Conservation (phyloP, 75 land plant genomes). For the Sequoiadendron giganteum region DNA sequence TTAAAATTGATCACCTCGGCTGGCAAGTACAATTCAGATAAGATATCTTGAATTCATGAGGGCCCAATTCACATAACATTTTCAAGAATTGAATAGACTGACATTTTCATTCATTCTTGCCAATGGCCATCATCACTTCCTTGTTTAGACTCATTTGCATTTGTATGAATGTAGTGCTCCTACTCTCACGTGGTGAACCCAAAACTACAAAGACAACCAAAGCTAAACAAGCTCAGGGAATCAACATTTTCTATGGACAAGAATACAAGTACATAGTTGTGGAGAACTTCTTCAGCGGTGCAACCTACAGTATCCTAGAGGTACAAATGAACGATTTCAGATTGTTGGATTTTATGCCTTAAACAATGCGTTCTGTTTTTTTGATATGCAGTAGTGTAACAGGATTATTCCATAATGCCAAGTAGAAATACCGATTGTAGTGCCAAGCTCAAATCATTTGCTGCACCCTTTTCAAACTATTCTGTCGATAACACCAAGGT, state of each 20-base stretch:
- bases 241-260: conserved; percentile 68
- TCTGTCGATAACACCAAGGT: conserved; percentile 45
- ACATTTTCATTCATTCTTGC: neutral
- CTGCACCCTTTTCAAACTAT: conserved; percentile 51
- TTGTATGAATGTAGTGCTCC: neutral
- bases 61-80: neutral
- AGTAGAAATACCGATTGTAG: conserved; percentile 55
- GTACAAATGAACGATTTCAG: conserved; percentile 16
- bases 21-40: neutral
- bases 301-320: conserved; percentile 71
- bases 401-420: conserved; percentile 57
- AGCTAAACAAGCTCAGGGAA: conserved; percentile 47
- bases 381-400: neutral
- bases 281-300: conserved; percentile 53
- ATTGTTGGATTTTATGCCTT: neutral
- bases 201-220: conserved; percentile 17
- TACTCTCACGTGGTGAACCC: neutral
- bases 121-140: neutral
- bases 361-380: neutral
- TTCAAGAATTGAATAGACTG: neutral
- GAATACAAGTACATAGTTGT: conserved; percentile 65
- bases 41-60: neutral
- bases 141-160: neutral
- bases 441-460: conserved; percentile 59
- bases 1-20: neutral